Conservation (phyloP, 2,329 filamentous ascomycete genomes). For the Curvularia spicifera region DNA sequence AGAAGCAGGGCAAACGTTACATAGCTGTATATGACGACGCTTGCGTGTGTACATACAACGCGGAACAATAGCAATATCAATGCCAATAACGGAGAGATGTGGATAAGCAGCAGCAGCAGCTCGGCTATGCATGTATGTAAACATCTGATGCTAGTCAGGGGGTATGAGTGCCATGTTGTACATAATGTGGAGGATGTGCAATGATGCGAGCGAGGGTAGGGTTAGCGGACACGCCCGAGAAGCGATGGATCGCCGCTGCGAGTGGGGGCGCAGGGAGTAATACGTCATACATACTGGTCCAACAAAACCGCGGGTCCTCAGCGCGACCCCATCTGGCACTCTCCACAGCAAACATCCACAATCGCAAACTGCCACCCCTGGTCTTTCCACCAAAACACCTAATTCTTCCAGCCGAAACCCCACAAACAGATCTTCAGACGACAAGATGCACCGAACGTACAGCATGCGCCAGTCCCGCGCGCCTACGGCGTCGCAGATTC, state of each 20-base stretch:
- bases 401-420: not conserved
- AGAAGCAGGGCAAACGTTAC: constrained; percentile 6
- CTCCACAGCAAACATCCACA: constrained; percentile 20
- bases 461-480: constrained; percentile 85
- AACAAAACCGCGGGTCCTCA: constrained; percentile 33
- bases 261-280: constrained; percentile 8
- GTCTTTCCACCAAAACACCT: not conserved
- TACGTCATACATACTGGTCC: constrained; percentile 30
- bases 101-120: constrained; percentile 2
- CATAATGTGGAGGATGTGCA: constrained; percentile 17
- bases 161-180: constrained; percentile 13
- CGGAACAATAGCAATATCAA: not conserved
- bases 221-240: constrained; percentile 15
- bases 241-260: constrained; percentile 19
- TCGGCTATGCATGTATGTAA: not conserved
- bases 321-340: constrained; percentile 15
- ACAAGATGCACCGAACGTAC: constrained; percentile 93
- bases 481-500: constrained; percentile 86
- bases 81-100: not conserved
- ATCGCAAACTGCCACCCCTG: constrained; percentile 4
- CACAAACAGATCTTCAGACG: constrained; percentile 5
- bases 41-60: not conserved
- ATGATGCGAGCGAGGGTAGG: constrained; percentile 8
- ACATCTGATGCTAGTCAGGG: not conserved
- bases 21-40: not conserved